Base-by-base conservation (phyloP, 345 rosid species). In the Crucihimalaya himalaica region DNA sequence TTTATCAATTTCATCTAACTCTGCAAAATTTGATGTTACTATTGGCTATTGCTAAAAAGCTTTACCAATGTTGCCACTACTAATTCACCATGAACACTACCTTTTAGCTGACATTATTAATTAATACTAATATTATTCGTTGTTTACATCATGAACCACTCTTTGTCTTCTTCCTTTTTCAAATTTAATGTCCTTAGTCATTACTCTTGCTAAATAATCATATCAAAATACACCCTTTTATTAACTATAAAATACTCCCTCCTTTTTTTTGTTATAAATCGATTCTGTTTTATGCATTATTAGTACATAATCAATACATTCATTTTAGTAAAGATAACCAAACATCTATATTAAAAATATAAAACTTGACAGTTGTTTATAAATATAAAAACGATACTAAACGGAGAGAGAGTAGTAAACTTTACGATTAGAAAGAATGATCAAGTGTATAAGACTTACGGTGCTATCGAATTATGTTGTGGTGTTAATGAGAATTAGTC, bases 1-100 rank as follows among this genome's bases (percentile, higher is more conserved):
- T 53, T 5, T 12, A 35, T 39, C 29, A 20, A 40, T 63, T 53
- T 72, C 64, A 54, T n/a, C 70, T 31, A 15, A 54, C 70, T 63
- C 64, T 54, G 57, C 37, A 47, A 46, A 47, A 2, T 3, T 59
- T 15, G n/a, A 8, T 48, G n/a, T 21, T 46, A 21, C 46, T 48
- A 35, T 35, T 35, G 68, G 51, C 28, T 46, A 23, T 55, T 32
- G 60, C 66, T 56, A 35, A 65, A 65, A 73, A 65, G 58, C 31
- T 65, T 55, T 34, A 42, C 11, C 39, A 45, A 19, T 18, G 39
- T 34, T 34, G 13, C 58, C 64, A 65, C 76, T 68, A 62, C 45
- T 40, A 62, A 19, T 13, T 54, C 71, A 64, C 57, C 46, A 48
- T 55, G 50, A 64, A 73, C 77, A 64, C 57, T 9, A n/a, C 50